These are phyloP conservation scores for Mollisiaceae sp. DNA, from an alignment of 2,329 filamentous ascomycete genomes.

Conservation along the genomic window DNA sequence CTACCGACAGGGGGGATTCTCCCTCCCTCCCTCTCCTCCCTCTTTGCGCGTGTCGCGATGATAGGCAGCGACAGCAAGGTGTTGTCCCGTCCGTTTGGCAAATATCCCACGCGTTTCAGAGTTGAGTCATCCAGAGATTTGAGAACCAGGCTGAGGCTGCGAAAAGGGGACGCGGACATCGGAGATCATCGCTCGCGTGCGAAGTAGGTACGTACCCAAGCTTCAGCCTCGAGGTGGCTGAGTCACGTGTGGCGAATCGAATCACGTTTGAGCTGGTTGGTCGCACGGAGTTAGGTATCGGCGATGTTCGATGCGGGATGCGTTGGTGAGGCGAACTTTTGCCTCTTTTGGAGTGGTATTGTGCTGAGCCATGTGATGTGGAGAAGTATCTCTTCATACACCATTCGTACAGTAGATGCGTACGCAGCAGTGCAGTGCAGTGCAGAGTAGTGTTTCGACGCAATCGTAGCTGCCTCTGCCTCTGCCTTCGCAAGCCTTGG, in stretches of 20 bases:
- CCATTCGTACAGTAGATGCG: too few relatives aligned
- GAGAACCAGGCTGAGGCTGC: not conserved
- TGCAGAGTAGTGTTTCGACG: not conserved
- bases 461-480: not conserved
- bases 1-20: not conserved
- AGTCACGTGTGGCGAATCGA: constrained; percentile 12
- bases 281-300: constrained; percentile 4
- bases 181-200: too few relatives aligned
- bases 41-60: not conserved
- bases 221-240: not conserved
- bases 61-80: not conserved
- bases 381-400: not conserved
- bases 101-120: constrained; percentile 11
- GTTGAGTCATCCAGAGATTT: constrained; percentile 11
- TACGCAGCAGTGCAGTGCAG: not conserved
- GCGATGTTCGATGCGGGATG: not conserved
- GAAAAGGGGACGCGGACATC: too few relatives aligned
- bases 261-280: too few relatives aligned
- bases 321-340: not conserved
- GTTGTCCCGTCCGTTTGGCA: not conserved
- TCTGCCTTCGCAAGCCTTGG: not conserved
- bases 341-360: not conserved
- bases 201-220: not conserved
- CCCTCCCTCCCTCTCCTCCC: not conserved
- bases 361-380: not conserved